Base-by-base conservation (phyloP, 495 filamentous ascomycete genomes). In the Penicillium atrosanguineum region DNA sequence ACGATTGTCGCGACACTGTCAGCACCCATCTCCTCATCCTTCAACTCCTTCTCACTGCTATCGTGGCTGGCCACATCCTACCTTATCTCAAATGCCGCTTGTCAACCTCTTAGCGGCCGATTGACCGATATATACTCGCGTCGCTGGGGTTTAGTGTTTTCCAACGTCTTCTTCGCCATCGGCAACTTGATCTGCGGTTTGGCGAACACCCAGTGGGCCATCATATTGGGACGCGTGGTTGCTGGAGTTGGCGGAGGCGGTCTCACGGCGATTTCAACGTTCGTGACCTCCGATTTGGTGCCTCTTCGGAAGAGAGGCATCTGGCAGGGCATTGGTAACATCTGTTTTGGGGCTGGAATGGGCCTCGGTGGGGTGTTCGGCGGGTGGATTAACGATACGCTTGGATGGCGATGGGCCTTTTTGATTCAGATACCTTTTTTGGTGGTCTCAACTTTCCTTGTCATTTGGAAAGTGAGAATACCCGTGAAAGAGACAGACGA, bases 21-120 rank as follows among this genome's bases (percentile, higher is more conserved):
- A 4, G 90, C 83, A 3, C 89, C 92, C 11, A 96, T 97, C 50
- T 89, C 90, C 15, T 87, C 83, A 50, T 87, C 88, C 16, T 96
- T 97, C 69, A 77, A 85, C 44, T 95, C 90, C 1, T 79, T 95
- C 40, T 85, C 83, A n/a, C 72, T 94, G 23, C 75, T 96, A 40
- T 93, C 91, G 6, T 97, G 92, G 92, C 83, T 97, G 12, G 93
- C 91, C 3, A 88, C 88, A 4, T 84, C 89, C 21, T 97, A 96
- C 67, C 81, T 96, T 26, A 92, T 97, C 57, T 86, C 93, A 44
- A 95, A 93, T 69, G 90, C 92, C 6, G 89, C 89, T 2, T 86
- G 84, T 45, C 92, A 97, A 57, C 92, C 93, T 3, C 71, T 97
- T 12, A 87, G 86, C 45, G 93, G 93, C 16, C 81, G 88, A 6